Conservation (phyloP, 495 filamentous ascomycete species). For the Oidiodendron maius region DNA sequence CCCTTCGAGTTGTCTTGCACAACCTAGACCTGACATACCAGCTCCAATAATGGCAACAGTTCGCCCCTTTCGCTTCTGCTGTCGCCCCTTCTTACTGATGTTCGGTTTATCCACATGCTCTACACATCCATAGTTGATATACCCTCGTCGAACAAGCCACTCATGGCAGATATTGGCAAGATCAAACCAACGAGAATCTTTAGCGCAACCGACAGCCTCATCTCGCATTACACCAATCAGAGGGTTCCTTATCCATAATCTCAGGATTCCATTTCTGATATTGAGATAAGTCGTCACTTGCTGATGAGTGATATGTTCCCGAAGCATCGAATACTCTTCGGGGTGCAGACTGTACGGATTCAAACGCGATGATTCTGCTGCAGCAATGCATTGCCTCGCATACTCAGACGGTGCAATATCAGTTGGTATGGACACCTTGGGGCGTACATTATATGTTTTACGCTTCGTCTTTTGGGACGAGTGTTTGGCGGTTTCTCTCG, state of each 20-base stretch:
- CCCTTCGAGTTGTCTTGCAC: slow-evolving; percentile 84
- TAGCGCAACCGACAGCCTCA: slow-evolving; percentile 89
- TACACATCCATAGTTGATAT: slow-evolving; percentile 95
- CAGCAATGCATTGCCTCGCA: slow-evolving; percentile 79
- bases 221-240: slow-evolving; percentile 79
- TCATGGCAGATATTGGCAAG: slow-evolving; percentile 85
- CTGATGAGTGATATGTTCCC: slow-evolving; percentile 72
- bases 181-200: slow-evolving; percentile 85
- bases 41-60: slow-evolving; percentile 89
- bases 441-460: slow-evolving; percentile 49
- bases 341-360: slow-evolving; percentile 84
- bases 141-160: slow-evolving; percentile 85
- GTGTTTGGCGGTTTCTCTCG: slow-evolving; percentile 11
- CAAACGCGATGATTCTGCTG: slow-evolving; percentile 82
- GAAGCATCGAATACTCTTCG: slow-evolving; percentile 76
- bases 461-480: slow-evolving; percentile 14
- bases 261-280: slow-evolving; percentile 90
- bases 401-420: slow-evolving; percentile 67
- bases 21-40: slow-evolving; percentile 86
- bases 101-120: slow-evolving; percentile 40
- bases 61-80: slow-evolving; percentile 40
- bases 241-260: slow-evolving; percentile 87
- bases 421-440: slow-evolving; percentile 76
- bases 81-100: slow-evolving; percentile 21
- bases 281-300: slow-evolving; percentile 97